These are phyloP conservation scores for Platanus orientalis DNA, from an alignment of 164 flowering plant species.

Conservation along the genomic window DNA sequence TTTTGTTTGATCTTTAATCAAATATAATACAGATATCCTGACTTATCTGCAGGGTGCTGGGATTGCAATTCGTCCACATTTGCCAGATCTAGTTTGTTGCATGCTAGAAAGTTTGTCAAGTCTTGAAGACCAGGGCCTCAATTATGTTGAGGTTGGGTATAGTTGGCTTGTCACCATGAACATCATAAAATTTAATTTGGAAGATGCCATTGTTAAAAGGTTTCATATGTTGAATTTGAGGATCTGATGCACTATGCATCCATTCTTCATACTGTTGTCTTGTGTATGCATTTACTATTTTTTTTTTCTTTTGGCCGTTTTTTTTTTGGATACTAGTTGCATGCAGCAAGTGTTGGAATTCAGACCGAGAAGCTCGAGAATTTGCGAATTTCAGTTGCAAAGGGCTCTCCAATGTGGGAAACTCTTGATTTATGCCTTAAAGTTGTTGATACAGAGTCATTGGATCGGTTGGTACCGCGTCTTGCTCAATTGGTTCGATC, in stretches of 20 bases:
- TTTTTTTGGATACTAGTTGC: constrained; percentile 43
- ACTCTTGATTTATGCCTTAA: constrained; percentile 88
- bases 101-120: constrained; percentile 99
- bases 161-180: constrained; percentile 1
- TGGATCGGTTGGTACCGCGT: constrained; percentile 83
- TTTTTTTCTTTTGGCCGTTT: constrained; percentile 13
- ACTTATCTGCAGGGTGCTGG: constrained; percentile 77
- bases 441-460: constrained; percentile 61
- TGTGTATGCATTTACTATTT: constrained; percentile 1
- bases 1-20: neutral
- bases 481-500: constrained; percentile 84
- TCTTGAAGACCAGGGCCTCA: constrained; percentile 96
- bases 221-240: neutral
- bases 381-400: constrained; percentile 86
- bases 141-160: constrained; percentile 82
- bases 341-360: constrained; percentile 82
- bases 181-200: neutral
- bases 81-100: constrained; percentile 87
- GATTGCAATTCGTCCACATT: constrained; percentile 79
- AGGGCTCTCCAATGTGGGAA: constrained; percentile 99
- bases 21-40: neutral
- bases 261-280: neutral
- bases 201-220: neutral
- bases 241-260: neutral
- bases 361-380: constrained; percentile 90